These are phyloP conservation scores for Lactarius tabidus DNA, from an alignment of 768 basidiomycete genomes.

Conservation along the genomic window DNA sequence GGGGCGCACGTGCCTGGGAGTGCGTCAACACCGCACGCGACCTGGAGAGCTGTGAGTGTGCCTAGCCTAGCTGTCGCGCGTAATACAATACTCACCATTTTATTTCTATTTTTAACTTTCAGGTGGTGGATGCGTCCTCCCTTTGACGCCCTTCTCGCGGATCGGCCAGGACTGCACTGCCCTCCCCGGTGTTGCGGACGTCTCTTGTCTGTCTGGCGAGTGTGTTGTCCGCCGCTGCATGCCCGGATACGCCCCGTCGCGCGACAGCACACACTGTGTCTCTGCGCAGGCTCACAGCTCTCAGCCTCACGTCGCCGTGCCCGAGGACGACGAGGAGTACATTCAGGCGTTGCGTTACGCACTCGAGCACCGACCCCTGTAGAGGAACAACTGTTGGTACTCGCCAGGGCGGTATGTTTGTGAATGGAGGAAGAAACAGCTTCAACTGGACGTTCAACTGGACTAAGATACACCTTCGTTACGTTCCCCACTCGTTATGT, in stretches of 20 bases:
- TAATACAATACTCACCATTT: not conserved
- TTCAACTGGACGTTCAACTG: not conserved
- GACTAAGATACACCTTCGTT: too few relatives aligned
- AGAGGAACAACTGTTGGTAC: too few relatives aligned
- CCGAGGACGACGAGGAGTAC: not conserved
- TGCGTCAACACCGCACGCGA: constrained; percentile 46
- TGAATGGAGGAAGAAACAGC: not conserved
- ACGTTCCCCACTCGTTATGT: too few relatives aligned
- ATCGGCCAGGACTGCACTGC: constrained; percentile 49
- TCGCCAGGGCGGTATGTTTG: not conserved
- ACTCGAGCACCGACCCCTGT: constrained; percentile 28
- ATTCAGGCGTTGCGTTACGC: constrained; percentile 25
- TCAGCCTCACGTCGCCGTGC: not conserved
- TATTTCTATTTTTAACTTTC: too few relatives aligned
- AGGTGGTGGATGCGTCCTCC: constrained; percentile 48
- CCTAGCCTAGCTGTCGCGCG: not conserved
- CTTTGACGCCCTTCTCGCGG: constrained; percentile 30
- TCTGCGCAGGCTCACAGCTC: not conserved
- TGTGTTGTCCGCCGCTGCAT: constrained; percentile 47
- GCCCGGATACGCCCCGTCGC: constrained; percentile 35
- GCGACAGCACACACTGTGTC: constrained; percentile 27
- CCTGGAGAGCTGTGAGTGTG: constrained; percentile 49
- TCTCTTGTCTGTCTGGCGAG: constrained; percentile 42
- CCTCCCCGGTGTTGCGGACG: constrained; percentile 45
- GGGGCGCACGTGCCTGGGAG: constrained; percentile 41